A percentile compares a stretch with the other conserved stretches of the same genome.
Conservation (phyloP, 441 rosid species). For the Syzygium syzygioides region DNA sequence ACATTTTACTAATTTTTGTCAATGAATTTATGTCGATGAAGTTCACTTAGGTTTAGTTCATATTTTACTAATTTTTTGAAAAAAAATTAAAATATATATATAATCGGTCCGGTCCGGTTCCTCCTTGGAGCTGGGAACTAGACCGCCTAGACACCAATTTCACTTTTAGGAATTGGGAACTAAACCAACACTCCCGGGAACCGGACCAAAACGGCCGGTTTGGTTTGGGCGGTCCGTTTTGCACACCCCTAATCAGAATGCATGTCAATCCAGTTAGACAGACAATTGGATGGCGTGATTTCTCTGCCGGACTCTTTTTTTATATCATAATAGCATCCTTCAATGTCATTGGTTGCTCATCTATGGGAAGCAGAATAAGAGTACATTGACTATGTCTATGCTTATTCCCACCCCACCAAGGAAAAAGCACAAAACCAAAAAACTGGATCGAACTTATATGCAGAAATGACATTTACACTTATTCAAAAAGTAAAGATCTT, state of each 20-base stretch:
- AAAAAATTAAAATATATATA: too few relatives aligned
- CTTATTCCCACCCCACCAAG: neutral
- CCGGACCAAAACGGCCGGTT: too few relatives aligned
- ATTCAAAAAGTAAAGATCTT: neutral
- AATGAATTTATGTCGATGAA: too few relatives aligned
- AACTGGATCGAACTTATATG: neutral
- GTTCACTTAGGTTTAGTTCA: too few relatives aligned
- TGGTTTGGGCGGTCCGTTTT: too few relatives aligned
- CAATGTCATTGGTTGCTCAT: neutral
- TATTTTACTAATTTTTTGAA: too few relatives aligned
- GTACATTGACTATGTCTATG: neutral
- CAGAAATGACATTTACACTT: neutral
- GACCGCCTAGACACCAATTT: too few relatives aligned
- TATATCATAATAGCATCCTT: neutral
- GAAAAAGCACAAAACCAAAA: neutral
- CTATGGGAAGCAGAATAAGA: neutral
- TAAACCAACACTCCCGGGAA: too few relatives aligned
- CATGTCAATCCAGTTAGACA: neutral
- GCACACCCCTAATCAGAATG: neutral
- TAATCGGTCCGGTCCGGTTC: too few relatives aligned
- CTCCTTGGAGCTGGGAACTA: too few relatives aligned
- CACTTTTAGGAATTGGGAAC: too few relatives aligned
- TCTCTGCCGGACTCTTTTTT: neutral
- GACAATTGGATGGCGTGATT: neutral
- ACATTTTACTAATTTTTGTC: too few relatives aligned